Percentiles rank a stretch among this genome's conserved stretches.
Evolutionary conservation across 768 basidiomycete genomes (phyloP).

Genomic region (Serendipita sp.): DNA sequence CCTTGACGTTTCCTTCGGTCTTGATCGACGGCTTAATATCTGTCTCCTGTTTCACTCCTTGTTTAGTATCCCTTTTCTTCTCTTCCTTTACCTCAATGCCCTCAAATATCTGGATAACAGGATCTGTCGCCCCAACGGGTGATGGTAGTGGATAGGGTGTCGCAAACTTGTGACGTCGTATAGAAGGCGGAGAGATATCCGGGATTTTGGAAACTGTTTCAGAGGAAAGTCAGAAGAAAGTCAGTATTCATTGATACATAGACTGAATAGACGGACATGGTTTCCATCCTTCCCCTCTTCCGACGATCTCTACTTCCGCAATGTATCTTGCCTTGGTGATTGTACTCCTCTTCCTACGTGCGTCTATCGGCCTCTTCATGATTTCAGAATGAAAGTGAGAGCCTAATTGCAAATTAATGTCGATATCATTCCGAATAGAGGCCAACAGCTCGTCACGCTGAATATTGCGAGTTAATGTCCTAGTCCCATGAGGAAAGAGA

Average conservation of each 20-base stretch:
- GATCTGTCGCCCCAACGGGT: neutral
- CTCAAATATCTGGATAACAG: no score
- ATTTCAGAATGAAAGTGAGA: neutral
- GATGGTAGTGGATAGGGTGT: neutral
- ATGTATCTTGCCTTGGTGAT: neutral
- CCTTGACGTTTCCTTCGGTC: neutral
- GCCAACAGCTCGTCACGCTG: neutral
- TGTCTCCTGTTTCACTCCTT: neutral
- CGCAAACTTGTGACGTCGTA: neutral
- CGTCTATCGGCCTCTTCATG: neutral
- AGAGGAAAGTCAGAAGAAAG: no score
- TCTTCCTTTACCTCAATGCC: neutral
- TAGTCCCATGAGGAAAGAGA: neutral
- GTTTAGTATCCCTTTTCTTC: neutral
- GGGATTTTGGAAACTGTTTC: neutral
- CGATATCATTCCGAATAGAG: neutral
- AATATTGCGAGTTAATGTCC: neutral
- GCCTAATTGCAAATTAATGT: neutral
- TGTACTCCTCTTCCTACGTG: neutral
- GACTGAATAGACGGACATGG: neutral
- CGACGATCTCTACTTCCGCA: neutral
- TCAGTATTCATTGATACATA: neutral
- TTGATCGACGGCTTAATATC: neutral
- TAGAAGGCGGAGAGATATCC: neutral
- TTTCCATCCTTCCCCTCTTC: constrained; percentile 2